Evolutionary conservation across 305 asterid species (phyloP).

Genomic region (Fraxinus baroniana): DNA sequence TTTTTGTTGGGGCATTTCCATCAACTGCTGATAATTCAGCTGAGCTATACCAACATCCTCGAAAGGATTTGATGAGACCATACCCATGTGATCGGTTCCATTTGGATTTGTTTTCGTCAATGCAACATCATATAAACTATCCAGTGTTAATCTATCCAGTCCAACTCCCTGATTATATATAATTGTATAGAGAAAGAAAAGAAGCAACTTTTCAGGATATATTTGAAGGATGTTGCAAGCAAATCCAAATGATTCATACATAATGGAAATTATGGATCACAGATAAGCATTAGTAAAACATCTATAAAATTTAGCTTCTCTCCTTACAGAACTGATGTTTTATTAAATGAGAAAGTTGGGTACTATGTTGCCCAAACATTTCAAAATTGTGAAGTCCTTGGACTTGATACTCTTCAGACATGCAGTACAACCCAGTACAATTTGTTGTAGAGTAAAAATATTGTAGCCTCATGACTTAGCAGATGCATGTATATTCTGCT

Average conservation of each 20-base stretch:
- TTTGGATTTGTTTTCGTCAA: conserved; percentile 30
- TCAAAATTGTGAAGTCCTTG: neutral
- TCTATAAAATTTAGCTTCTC: neutral
- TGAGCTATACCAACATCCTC: conserved; percentile 31
- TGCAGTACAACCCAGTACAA: neutral
- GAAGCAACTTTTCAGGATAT: neutral
- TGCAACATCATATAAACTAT: conserved; percentile 57
- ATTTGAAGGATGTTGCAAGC: neutral
- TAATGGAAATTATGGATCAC: neutral
- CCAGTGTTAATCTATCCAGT: conserved; percentile 59
- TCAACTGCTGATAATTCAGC: neutral
- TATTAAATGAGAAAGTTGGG: neutral
- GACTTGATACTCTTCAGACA: neutral
- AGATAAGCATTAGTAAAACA: neutral
- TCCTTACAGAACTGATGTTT: neutral
- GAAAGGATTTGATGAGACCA: conserved; percentile 53
- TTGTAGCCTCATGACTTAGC: neutral
- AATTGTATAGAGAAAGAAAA: conserved; percentile 1
- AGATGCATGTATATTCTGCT: neutral
- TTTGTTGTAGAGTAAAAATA: neutral
- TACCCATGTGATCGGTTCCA: conserved; percentile 28
- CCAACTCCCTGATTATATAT: conserved; percentile 45
- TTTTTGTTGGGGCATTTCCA: conserved; percentile 23
- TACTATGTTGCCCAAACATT: neutral
- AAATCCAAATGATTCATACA: neutral